Conservation (phyloP, 2,329 filamentous ascomycete species). For the Talaromyces sp. region DNA sequence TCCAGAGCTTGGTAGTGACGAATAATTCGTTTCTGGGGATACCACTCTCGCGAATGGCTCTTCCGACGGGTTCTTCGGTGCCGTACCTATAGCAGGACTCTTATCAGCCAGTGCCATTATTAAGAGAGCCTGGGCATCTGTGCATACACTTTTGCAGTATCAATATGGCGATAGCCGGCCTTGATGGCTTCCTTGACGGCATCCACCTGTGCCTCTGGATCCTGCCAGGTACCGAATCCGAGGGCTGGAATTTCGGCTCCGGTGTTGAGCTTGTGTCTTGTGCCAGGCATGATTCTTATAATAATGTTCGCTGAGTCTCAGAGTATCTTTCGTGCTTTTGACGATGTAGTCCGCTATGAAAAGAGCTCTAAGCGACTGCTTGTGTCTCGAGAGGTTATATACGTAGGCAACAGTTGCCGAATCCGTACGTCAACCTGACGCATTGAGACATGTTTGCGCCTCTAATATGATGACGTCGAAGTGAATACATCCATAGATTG, state of each 20-base stretch:
- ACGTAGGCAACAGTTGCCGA: neutral
- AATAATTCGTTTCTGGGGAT: constrained; percentile 65
- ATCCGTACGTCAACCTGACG: constrained; percentile 16
- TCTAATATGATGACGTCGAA: constrained; percentile 5
- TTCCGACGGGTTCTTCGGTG: constrained; percentile 66
- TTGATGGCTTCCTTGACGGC: constrained; percentile 51
- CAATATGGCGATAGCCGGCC: constrained; percentile 57
- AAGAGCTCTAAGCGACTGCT: neutral
- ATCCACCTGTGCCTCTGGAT: constrained; percentile 50
- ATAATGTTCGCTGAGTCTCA: neutral
- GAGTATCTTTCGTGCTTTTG: neutral
- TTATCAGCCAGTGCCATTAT: neutral
- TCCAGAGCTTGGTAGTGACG: constrained; percentile 67
- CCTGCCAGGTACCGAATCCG: constrained; percentile 58
- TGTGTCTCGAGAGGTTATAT: neutral
- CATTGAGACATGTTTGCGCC: neutral
- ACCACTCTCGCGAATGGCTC: constrained; percentile 63
- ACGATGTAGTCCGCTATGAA: neutral
- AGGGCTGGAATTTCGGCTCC: constrained; percentile 49
- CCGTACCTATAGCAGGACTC: constrained; percentile 49
- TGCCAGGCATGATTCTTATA: constrained; percentile 29
- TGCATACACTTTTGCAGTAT: constrained; percentile 48
- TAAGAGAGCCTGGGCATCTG: neutral
- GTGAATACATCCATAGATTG: neutral
- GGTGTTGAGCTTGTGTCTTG: constrained; percentile 48